Percentiles rank a stretch among this genome's conserved stretches.
phyloP scores from a whole-genome alignment of 78 protist genomes.

The Corallochytrium limacisporum region DNA sequence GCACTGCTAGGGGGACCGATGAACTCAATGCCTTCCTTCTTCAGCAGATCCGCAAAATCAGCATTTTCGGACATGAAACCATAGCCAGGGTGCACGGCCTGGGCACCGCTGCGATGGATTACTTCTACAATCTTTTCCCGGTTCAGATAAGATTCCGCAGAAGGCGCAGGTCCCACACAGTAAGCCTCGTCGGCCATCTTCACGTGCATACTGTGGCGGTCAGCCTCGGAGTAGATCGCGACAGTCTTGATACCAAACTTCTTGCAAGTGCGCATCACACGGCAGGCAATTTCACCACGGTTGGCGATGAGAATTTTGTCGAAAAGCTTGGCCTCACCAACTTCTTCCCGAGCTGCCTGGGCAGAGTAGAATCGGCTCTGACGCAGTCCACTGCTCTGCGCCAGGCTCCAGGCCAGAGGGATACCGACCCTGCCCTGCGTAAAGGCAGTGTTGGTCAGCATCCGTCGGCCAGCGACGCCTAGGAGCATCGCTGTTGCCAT shows the following conservation, averaged over 20 bases:
- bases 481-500: too few species aligned
- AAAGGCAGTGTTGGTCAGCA: too few species aligned
- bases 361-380: too few species aligned
- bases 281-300: conserved; percentile 96
- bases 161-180: conserved; percentile 69
- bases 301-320: conserved; percentile 89
- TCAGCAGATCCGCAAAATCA: conserved; percentile 38
- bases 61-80: conserved; percentile 91
- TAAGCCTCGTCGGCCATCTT: conserved; percentile 20
- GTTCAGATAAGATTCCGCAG: conserved; percentile 56
- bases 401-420: too few species aligned
- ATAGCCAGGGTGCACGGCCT: conserved; percentile 92
- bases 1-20: conserved; percentile 73
- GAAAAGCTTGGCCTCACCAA: too few species aligned
- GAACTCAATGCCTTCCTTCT: conserved; percentile 29
- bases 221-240: conserved; percentile 85
- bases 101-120: conserved; percentile 69
- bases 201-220: conserved; percentile 57
- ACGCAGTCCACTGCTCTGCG: too few species aligned
- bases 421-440: too few species aligned
- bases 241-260: conserved; percentile 88
- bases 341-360: too few species aligned
- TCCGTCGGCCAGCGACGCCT: too few species aligned
- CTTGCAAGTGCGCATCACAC: conserved; percentile 78
- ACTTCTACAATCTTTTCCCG: conserved; percentile 70